phyloP scores from a whole-genome alignment of 192 early-diverging fungal genomes.

The Linnemannia hyalina region DNA sequence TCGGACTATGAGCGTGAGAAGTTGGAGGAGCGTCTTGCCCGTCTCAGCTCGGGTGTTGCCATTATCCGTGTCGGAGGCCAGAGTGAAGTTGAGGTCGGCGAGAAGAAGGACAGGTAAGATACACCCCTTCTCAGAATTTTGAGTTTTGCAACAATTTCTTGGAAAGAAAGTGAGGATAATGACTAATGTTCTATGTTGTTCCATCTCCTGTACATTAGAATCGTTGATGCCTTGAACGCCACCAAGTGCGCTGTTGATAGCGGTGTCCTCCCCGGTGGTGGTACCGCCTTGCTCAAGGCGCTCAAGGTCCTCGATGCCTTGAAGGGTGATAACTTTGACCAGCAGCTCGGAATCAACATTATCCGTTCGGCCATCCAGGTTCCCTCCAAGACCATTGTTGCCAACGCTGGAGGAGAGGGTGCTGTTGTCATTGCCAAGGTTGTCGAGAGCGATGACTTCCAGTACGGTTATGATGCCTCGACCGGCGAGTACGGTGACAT shows the following conservation, averaged over 20 bases:
- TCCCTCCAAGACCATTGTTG: constrained; percentile 94
- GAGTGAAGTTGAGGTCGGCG: constrained; percentile 99
- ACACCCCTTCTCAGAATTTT: not conserved
- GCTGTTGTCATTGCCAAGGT: constrained; percentile 96
- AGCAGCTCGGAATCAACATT: constrained; percentile 98
- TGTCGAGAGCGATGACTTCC: constrained; percentile 89
- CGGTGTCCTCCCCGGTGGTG: constrained; percentile 99
- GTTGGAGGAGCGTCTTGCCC: constrained; percentile 99
- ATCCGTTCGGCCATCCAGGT: constrained; percentile 94
- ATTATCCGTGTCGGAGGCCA: constrained; percentile 99
- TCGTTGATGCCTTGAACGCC: constrained; percentile 98
- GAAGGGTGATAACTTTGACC: constrained; percentile 98
- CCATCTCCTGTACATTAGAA: constrained; percentile 48
- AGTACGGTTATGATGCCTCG: constrained; percentile 95
- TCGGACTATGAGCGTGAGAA: constrained; percentile 99
- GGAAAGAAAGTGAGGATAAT: not conserved
- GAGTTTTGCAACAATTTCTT: not conserved
- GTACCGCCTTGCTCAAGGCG: constrained; percentile 96
- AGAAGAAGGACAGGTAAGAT: constrained; percentile 96
- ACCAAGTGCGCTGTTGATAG: constrained; percentile 99
- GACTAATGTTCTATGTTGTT: constrained; percentile 6
- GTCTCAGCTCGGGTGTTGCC: constrained; percentile 97
- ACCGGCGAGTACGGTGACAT: constrained; percentile 95
- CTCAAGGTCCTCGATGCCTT: constrained; percentile 83
- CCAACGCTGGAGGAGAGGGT: constrained; percentile 98